Conservation (phyloP, 2,329 filamentous ascomycete genomes). For the Fusarium equiseti region DNA sequence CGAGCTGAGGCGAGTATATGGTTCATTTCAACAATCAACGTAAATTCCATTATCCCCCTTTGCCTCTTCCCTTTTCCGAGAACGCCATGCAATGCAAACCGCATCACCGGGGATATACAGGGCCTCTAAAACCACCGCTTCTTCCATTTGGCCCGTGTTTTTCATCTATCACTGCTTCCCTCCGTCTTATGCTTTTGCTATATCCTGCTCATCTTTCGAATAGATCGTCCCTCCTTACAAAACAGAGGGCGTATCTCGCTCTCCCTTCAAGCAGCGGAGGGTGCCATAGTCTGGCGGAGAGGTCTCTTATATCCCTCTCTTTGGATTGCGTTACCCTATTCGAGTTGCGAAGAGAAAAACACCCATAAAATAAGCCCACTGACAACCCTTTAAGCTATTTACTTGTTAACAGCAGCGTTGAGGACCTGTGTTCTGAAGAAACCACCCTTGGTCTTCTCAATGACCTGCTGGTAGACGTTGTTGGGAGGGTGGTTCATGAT, state of each 20-base stretch:
- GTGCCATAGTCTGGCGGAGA: slow-evolving; percentile 31
- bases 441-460: slow-evolving; percentile 97
- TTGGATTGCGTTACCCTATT: slow-evolving; percentile 41
- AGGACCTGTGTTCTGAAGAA: slow-evolving; percentile 99
- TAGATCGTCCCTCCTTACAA: slow-evolving; percentile 15
- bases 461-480: slow-evolving; percentile 99
- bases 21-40: slow-evolving; percentile 49
- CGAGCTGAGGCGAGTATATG: slow-evolving; percentile 38
- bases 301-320: slow-evolving; percentile 13
- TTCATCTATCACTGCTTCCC: slow-evolving; percentile 25
- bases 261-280: slow-evolving; percentile 39
- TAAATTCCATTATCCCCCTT: slow-evolving; percentile 51
- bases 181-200: slow-evolving; percentile 26
- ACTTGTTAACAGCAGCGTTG: slow-evolving; percentile 72
- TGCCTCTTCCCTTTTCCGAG: slow-evolving; percentile 50
- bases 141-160: slow-evolving; percentile 31
- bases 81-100: slow-evolving; percentile 58
- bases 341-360: slow-evolving; percentile 44
- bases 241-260: slow-evolving; percentile 5
- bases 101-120: slow-evolving; percentile 53
- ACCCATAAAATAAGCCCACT: slow-evolving; percentile 33
- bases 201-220: slow-evolving; percentile 28
- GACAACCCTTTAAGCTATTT: slow-evolving; percentile 40
- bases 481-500: slow-evolving; percentile 99
- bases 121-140: slow-evolving; percentile 40